These are phyloP conservation scores for Luffa aegyptiaca DNA, from an alignment of 306 rosid species.

Conservation along the genomic window DNA sequence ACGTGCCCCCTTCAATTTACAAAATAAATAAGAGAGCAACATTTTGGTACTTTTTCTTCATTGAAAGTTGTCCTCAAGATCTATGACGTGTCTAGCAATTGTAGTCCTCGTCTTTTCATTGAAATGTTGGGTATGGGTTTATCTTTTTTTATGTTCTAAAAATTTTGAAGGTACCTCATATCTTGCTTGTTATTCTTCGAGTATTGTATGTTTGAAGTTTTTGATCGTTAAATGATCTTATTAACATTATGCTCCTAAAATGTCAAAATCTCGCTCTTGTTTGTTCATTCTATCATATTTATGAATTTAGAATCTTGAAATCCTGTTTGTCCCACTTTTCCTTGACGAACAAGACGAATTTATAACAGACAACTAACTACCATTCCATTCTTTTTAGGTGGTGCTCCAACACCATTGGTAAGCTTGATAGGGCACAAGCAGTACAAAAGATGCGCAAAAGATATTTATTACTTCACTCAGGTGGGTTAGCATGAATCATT, in stretches of 20 bases:
- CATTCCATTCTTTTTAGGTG: slow-evolving; percentile 40
- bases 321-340: not conserved
- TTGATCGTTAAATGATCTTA: not conserved
- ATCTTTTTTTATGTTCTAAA: not conserved
- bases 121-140: not conserved
- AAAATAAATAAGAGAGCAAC: not conserved
- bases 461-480: slow-evolving; percentile 88
- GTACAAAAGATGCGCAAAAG: slow-evolving; percentile 85
- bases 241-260: not conserved
- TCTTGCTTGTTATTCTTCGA: not conserved
- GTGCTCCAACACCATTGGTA: slow-evolving; percentile 86
- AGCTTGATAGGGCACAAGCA: slow-evolving; percentile 79
- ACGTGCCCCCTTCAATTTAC: not conserved
- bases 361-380: not conserved
- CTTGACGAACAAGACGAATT: not conserved
- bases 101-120: not conserved
- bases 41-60: not conserved
- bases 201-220: not conserved
- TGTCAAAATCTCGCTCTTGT: not conserved
- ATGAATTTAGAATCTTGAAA: not conserved
- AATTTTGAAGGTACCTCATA: not conserved
- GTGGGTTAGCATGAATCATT: slow-evolving; percentile 27
- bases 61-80: not conserved
- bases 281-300: not conserved
- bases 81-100: not conserved